Percentiles rank a stretch among this genome's conserved stretches.
Conservation (phyloP, 108 stramenopile species). For the Pseudonitzschia multiseries region DNA sequence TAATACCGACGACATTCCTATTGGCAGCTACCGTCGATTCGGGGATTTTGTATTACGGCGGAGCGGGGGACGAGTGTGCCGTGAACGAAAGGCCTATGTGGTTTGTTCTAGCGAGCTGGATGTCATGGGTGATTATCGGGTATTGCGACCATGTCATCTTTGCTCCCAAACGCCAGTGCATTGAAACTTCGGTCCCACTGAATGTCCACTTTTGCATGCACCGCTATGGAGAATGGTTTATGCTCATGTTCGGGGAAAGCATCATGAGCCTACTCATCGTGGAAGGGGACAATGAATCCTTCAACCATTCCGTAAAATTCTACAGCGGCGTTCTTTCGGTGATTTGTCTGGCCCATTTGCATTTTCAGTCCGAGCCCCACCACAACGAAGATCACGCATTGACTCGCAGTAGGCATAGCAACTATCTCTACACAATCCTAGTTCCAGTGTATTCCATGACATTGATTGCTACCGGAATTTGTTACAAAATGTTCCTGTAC, state of each 20-base stretch:
- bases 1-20: constrained; percentile 15
- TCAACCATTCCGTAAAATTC: constrained; percentile 19
- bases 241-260: constrained; percentile 75
- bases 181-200: constrained; percentile 25
- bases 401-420: constrained; percentile 24
- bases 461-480: constrained; percentile 42
- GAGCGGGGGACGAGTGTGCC: not conserved
- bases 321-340: constrained; percentile 33
- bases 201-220: constrained; percentile 68
- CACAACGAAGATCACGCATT: constrained; percentile 32
- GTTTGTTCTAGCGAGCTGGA: constrained; percentile 19
- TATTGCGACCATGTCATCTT: constrained; percentile 15
- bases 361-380: constrained; percentile 40
- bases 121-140: constrained; percentile 15
- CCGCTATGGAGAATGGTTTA: constrained; percentile 74
- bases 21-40: constrained; percentile 27
- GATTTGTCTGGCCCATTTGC: constrained; percentile 31
- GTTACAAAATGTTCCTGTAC: constrained; percentile 46
- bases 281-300: constrained; percentile 21
- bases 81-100: constrained; percentile 16
- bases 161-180: constrained; percentile 13
- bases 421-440: constrained; percentile 20
- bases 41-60: constrained; percentile 7
- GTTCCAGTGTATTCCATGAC: constrained; percentile 34
- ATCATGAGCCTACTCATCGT: constrained; percentile 65